Percentiles rank a stretch among this genome's conserved stretches.
Evolutionary conservation across 768 basidiomycete genomes (phyloP).

Genomic region (Lactarius quietus): DNA sequence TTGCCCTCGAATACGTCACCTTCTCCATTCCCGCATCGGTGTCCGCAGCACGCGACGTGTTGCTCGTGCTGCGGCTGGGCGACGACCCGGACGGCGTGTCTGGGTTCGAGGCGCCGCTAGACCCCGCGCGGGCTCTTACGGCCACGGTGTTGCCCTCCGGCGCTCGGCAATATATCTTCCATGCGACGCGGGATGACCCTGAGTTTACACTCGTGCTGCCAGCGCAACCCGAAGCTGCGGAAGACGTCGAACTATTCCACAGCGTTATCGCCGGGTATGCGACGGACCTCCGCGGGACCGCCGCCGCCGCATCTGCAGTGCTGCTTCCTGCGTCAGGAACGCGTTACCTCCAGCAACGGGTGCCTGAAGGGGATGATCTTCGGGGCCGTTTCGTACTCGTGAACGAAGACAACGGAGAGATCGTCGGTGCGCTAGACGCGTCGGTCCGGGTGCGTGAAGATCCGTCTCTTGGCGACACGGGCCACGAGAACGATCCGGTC

Average conservation of each 20-base stretch:
- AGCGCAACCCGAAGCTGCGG: not conserved
- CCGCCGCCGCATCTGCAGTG: not conserved
- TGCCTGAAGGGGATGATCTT: slow-evolving; percentile 16
- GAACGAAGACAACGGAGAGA: slow-evolving; percentile 23
- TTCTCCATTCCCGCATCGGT: slow-evolving; percentile 5
- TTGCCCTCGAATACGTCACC: slow-evolving; percentile 25
- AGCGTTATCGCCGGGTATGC: slow-evolving; percentile 23
- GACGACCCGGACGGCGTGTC: not conserved
- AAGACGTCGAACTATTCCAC: slow-evolving; percentile 25
- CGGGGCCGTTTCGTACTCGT: slow-evolving; percentile 26
- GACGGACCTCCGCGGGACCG: slow-evolving; percentile 13
- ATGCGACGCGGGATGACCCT: slow-evolving; percentile 19
- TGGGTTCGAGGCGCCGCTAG: slow-evolving; percentile 24
- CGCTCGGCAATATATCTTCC: slow-evolving; percentile 24
- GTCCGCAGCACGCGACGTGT: slow-evolving; percentile 14
- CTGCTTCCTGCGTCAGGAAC: not conserved
- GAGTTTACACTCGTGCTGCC: slow-evolving; percentile 22
- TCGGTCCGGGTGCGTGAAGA: slow-evolving; percentile 23
- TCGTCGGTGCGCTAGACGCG: slow-evolving; percentile 23
- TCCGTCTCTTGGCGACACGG: slow-evolving; percentile 19
- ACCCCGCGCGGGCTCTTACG: slow-evolving; percentile 20
- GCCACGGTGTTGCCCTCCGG: slow-evolving; percentile 11
- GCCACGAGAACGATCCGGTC: slow-evolving; percentile 20
- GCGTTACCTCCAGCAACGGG: not conserved
- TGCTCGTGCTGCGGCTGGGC: slow-evolving; percentile 24